These are phyloP conservation scores for Pulveroboletus ravenelii DNA, from an alignment of 768 basidiomycete species.

Conservation along the genomic window DNA sequence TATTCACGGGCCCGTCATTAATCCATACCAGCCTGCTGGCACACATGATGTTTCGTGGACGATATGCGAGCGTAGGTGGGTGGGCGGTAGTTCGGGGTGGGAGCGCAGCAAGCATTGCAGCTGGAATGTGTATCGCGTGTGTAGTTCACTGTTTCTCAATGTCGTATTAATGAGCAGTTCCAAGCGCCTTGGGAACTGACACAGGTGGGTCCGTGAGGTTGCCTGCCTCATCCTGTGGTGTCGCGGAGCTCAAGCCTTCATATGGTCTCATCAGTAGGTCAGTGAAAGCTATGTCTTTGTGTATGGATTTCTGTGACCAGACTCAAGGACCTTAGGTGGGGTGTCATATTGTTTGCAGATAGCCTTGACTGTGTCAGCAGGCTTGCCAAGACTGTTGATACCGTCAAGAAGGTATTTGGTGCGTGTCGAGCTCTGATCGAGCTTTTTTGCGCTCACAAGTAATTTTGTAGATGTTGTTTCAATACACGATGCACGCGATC, in stretches of 20 bases:
- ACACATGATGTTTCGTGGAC: constrained; percentile 18
- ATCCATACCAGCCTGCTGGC: constrained; percentile 49
- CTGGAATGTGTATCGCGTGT: constrained; percentile 79
- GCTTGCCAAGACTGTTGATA: constrained; percentile 51
- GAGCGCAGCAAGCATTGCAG: constrained; percentile 88
- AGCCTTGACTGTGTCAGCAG: constrained; percentile 94
- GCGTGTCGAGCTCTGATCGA: neutral
- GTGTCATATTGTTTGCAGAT: constrained; percentile 90
- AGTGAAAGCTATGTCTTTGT: constrained; percentile 12
- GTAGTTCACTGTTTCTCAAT: constrained; percentile 26
- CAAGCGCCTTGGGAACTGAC: constrained; percentile 87
- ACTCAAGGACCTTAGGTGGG: constrained; percentile 54
- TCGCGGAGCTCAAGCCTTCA: constrained; percentile 90
- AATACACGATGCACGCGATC: constrained; percentile 62
- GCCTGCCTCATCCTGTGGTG: constrained; percentile 90
- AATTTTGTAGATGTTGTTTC: constrained; percentile 30
- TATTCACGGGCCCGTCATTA: constrained; percentile 71
- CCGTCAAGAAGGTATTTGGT: constrained; percentile 62
- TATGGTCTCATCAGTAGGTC: constrained; percentile 89
- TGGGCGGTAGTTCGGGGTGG: constrained; percentile 96
- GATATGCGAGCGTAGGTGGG: constrained; percentile 47
- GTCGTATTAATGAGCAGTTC: constrained; percentile 1
- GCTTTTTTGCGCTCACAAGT: constrained; percentile 3
- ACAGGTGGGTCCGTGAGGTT: constrained; percentile 93
- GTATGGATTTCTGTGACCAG: neutral